Conservation (phyloP, 2,329 filamentous ascomycete species). For the Fusarium torreyae region DNA sequence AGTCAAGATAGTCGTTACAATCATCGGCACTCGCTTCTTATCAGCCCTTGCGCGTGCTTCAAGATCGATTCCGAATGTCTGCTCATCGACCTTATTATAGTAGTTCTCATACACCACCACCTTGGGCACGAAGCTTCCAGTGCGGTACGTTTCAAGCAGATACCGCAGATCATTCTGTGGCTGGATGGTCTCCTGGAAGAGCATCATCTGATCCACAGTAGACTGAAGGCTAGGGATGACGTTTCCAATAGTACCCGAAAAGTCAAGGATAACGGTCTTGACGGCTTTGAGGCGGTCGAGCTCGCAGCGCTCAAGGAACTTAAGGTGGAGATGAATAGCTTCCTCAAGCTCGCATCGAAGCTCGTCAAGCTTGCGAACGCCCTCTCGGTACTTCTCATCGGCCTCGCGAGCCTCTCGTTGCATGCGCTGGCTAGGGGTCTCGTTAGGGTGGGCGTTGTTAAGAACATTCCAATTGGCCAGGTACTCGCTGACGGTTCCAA, state of each 20-base stretch:
- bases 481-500: constrained; percentile 89
- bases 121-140: constrained; percentile 90
- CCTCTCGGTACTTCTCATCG: constrained; percentile 93
- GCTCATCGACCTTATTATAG: constrained; percentile 97
- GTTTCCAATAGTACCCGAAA: constrained; percentile 97
- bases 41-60: constrained; percentile 94
- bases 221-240: constrained; percentile 97
- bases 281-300: constrained; percentile 96
- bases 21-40: constrained; percentile 92
- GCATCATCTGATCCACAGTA: constrained; percentile 97
- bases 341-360: constrained; percentile 96
- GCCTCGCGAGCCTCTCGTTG: constrained; percentile 90
- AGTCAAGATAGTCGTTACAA: constrained; percentile 93
- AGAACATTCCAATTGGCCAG: constrained; percentile 93
- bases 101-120: constrained; percentile 98
- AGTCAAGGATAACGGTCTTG: constrained; percentile 97
- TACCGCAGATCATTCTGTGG: constrained; percentile 91
- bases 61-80: constrained; percentile 98
- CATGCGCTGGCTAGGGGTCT: constrained; percentile 88
- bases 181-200: constrained; percentile 99
- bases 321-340: constrained; percentile 91
- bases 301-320: constrained; percentile 97
- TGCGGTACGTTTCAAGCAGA: constrained; percentile 96
- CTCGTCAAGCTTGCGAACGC: constrained; percentile 88
- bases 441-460: constrained; percentile 87